Percentiles rank a stretch among this genome's conserved stretches.
These are phyloP conservation scores for Phytophthora tentaculata DNA, from an alignment of 352 stramenopile genomes.

Conservation along the genomic window DNA sequence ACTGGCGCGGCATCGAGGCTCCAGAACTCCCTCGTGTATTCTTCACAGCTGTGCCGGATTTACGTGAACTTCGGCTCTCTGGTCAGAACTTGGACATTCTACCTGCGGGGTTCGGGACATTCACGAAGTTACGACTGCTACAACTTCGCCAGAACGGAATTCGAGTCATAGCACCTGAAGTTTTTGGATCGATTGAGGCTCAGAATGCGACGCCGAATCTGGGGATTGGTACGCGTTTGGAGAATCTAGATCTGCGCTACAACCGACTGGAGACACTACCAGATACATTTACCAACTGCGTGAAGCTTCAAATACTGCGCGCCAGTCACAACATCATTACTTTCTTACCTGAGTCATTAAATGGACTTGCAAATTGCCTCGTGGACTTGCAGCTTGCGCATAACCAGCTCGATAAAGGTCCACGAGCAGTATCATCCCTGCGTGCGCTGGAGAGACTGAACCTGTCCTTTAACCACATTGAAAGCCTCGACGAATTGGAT, in stretches of 20 bases:
- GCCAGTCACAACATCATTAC: constrained; percentile 57
- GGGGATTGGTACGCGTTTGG: constrained; percentile 35
- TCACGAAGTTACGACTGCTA: constrained; percentile 57
- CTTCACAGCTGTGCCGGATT: constrained; percentile 44
- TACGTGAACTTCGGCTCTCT: constrained; percentile 69
- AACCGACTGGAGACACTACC: constrained; percentile 58
- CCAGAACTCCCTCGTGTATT: constrained; percentile 53
- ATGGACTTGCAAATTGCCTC: constrained; percentile 35
- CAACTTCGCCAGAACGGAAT: constrained; percentile 74
- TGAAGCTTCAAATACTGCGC: constrained; percentile 48
- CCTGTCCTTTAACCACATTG: constrained; percentile 73
- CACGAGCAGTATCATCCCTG: constrained; percentile 37
- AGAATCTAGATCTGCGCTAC: constrained; percentile 74
- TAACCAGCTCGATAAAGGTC: constrained; percentile 52
- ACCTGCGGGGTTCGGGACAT: constrained; percentile 40
- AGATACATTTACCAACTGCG: constrained; percentile 46
- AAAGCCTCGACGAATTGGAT: constrained; percentile 48
- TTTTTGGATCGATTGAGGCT: constrained; percentile 35
- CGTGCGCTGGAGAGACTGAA: constrained; percentile 50
- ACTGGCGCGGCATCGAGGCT: constrained; percentile 69
- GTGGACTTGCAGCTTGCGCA: constrained; percentile 54
- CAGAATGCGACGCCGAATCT: background rate
- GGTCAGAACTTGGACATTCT: constrained; percentile 56
- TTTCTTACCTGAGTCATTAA: constrained; percentile 47
- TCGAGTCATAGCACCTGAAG: constrained; percentile 43